Evolutionary conservation across 805 yeast species (phyloP), one percentile per base, ranked within the genome.

Genomic region (Saturnispora sanitii): DNA sequence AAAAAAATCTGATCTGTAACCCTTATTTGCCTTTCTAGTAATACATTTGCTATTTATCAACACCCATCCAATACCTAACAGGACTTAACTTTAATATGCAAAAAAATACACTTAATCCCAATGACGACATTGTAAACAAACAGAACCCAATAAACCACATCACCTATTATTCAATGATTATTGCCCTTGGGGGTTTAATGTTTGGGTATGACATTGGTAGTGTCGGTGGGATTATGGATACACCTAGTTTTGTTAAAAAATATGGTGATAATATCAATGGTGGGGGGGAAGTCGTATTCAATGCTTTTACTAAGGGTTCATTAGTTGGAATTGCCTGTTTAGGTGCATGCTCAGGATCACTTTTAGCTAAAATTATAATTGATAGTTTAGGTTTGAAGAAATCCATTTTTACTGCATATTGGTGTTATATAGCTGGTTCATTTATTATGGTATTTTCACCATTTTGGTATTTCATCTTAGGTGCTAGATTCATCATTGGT

Each of bases 161-260:
- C 2, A 48, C 52, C 2, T 7, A 40, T 4, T 61, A 46, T 44
- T 47, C 60, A 3, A 26, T 52, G 3, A 44, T 50, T 5, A 56
- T 61, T 19, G 51, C 61, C 6, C 35, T 54, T 3, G 59, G 63
- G 9, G 67, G 66, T 2, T 46, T 62, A 6, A 41, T 58, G 1
- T 62, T 59, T 39, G 67, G 67, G 1, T 60, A 53, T 43, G 67
- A 62, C 47, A 59, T 62, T 25, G 67, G 67, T 1, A 57, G 58
- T 1, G 49, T 62, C 35, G 66, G 66, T 4, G 66, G 64, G 0
- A 27, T 60, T 19, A 43, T 61, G 12, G 59, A 57, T 33, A 45
- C 58, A 38, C 57, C 62, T 4, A 28, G 50, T 4, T 61, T 61
- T 41, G 42, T 33, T 23, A 6, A 15, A 3, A 43, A 37, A 0